Conservation (phyloP, 805 yeast species). For the Saturnispora halmiae region DNA sequence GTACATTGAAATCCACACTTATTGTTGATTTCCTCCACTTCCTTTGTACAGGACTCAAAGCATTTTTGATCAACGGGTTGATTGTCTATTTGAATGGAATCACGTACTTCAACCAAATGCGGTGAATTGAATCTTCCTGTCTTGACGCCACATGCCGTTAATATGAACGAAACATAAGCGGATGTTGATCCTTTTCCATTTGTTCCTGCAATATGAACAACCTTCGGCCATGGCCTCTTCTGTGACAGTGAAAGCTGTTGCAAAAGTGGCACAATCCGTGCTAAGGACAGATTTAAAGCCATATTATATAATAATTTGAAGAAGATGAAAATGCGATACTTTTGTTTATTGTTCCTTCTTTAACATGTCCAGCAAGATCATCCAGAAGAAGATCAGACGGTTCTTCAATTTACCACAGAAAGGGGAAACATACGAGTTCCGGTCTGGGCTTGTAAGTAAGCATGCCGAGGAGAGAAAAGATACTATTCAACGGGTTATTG, state of each 20-base stretch:
- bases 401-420: constrained; percentile 50
- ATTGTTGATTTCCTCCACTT: constrained; percentile 35
- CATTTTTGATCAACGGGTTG: constrained; percentile 38
- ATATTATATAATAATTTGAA: neutral
- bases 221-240: constrained; percentile 14
- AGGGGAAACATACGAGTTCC: constrained; percentile 83
- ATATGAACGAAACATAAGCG: constrained; percentile 62
- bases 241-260: neutral
- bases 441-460: constrained; percentile 86
- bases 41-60: constrained; percentile 38
- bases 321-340: neutral
- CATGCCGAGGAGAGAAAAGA: constrained; percentile 93
- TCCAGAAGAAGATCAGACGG: constrained; percentile 45
- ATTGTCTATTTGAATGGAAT: constrained; percentile 63
- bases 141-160: constrained; percentile 38
- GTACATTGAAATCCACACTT: constrained; percentile 53
- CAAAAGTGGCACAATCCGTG: constrained; percentile 4
- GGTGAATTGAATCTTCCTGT: constrained; percentile 89
- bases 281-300: constrained; percentile 4
- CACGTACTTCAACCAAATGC: constrained; percentile 64
- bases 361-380: constrained; percentile 22
- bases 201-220: constrained; percentile 92
- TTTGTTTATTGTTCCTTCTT: constrained; percentile 5
- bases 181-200: constrained; percentile 95
- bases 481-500: constrained; percentile 92